Percentiles rank a stretch among this genome's conserved stretches.
These are phyloP conservation scores for Kwoniella shandongensis DNA, from an alignment of 768 basidiomycete species.

Conservation along the genomic window DNA sequence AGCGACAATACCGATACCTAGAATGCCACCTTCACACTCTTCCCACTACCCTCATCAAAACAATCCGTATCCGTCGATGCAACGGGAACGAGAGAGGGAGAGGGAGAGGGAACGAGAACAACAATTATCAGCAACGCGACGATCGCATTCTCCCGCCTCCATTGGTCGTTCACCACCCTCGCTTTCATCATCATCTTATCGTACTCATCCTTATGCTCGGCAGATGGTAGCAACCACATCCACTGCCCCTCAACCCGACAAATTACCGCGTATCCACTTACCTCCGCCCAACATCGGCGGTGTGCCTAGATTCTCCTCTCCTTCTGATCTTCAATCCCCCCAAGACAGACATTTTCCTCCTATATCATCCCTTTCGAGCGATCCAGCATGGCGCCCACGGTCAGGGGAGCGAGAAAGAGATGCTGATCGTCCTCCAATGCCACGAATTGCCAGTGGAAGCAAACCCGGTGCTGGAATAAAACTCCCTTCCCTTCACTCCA, in stretches of 20 bases:
- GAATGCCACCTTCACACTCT: constrained; percentile 17
- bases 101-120: constrained; percentile 6
- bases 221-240: neutral
- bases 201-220: constrained; percentile 18
- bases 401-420: neutral
- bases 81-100: neutral
- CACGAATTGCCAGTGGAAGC: constrained; percentile 7
- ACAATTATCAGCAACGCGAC: neutral
- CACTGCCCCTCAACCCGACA: constrained; percentile 6
- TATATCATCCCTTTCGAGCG: constrained; percentile 3
- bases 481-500: constrained; percentile 14
- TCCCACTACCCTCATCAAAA: neutral
- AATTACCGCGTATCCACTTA: constrained; percentile 12
- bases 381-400: constrained; percentile 7
- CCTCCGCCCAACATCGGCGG: constrained; percentile 9
- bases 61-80: neutral
- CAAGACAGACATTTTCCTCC: constrained; percentile 15
- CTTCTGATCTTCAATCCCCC: constrained; percentile 7
- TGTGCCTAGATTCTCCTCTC: neutral
- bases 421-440: constrained; percentile 10
- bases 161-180: constrained; percentile 12
- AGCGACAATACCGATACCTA: constrained; percentile 14
- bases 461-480: constrained; percentile 4
- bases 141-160: constrained; percentile 6
- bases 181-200: constrained; percentile 10